Evolutionary conservation across 2,329 filamentous ascomycete genomes (phyloP).

Genomic region (Aspergillus chevalieri): DNA sequence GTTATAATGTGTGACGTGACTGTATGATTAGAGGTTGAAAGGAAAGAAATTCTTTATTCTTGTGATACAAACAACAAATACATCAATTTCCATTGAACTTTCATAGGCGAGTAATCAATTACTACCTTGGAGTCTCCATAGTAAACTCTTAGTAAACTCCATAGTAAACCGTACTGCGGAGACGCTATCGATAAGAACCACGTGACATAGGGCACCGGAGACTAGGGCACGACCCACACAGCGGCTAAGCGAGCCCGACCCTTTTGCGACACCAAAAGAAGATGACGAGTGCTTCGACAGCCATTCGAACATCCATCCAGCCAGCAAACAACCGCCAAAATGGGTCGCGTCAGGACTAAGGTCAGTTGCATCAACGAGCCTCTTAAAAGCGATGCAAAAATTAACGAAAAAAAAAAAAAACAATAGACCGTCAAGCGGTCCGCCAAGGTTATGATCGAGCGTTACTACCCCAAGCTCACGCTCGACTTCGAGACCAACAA

Average conservation of each 20-base stretch:
- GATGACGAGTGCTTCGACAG: conserved; percentile 5
- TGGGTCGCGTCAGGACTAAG: conserved; percentile 46
- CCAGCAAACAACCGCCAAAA: conserved; percentile 37
- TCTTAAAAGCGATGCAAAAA: neutral
- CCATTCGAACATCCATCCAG: conserved; percentile 27
- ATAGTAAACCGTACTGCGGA: neutral
- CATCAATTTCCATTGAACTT: neutral
- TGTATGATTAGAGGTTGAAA: conserved; percentile 32
- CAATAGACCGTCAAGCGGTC: conserved; percentile 67
- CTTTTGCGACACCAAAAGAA: conserved; percentile 11
- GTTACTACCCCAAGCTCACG: conserved; percentile 94
- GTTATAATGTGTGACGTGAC: conserved; percentile 4
- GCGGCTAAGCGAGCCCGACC: conserved; percentile 18
- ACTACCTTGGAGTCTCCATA: conserved; percentile 9
- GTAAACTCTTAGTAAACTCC: neutral
- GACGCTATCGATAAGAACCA: conserved; percentile 1
- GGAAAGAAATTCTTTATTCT: conserved; percentile 21
- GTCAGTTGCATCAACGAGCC: neutral
- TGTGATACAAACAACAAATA: conserved; percentile 22
- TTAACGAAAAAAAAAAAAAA: neutral
- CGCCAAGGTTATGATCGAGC: conserved; percentile 99
- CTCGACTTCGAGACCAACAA: conserved; percentile 99
- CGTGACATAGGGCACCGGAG: conserved; percentile 13
- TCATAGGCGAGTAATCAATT: conserved; percentile 6
- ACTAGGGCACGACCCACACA: conserved; percentile 19